Evolutionary conservation across 148 eudicot genomes (phyloP), one percentile per base, ranked within the genome.

Genomic region (Oxyria digyna): DNA sequence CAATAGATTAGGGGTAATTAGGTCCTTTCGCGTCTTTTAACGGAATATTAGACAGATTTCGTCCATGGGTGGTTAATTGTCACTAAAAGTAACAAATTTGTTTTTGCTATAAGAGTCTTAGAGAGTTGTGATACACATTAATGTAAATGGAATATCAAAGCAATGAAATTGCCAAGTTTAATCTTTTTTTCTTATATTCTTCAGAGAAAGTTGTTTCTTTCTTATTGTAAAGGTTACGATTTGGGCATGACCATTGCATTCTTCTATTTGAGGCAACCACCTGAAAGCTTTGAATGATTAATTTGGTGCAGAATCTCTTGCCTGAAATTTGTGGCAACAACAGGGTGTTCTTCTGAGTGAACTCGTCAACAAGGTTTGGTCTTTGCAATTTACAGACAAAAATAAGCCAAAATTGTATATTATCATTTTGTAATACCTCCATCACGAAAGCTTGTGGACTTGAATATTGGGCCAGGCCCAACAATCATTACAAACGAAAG

Each of bases 81-180:
- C n/a, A n/a, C n/a, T n/a, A n/a, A n/a, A n/a, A n/a, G n/a, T n/a
- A n/a, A n/a, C n/a, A n/a, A n/a, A n/a, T n/a, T 14, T 12, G 0
- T 57, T 12, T 27, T 8, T 54, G 32, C 4, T 4, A 0, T 13
- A 26, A 57, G 64, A 27, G 41, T 55, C 63, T 68, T n/a, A n/a
- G n/a, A n/a, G n/a, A n/a, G n/a, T n/a, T 75, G 62, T 48, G 48
- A 55, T 73, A 55, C 49, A 70, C 55, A 46, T 46, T 26, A 45
- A 71, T 81, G 84, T 81, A 83, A 33, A 71, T 71, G 68, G 46
- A 70, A n/a, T 69, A 74, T 69, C 70, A 69, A 74, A 72, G 76
- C 43, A 81, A 74, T 68, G 76, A 68, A 77, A 69, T 62, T 69
- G 77, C 73, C 68, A 65, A 73, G 23, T 71, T 71, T 42, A 49